Percentiles rank a stretch among this genome's conserved stretches.
Evolutionary conservation across 2,329 filamentous ascomycete genomes (phyloP).

Genomic region (Hypomyces perniciosus): DNA sequence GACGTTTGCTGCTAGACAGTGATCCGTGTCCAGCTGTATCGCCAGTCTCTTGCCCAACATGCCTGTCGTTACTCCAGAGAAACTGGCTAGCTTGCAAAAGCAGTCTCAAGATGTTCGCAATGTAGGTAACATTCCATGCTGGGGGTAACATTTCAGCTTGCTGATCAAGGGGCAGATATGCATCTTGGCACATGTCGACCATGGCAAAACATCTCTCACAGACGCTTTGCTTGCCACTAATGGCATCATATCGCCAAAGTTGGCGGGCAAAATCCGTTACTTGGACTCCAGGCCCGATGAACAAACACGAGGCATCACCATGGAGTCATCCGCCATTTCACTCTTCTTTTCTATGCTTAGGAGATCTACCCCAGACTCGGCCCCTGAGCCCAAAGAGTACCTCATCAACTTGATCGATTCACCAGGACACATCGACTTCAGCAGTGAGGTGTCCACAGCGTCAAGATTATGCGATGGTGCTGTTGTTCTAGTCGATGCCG

Average conservation of each 20-base stretch:
- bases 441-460: slow-evolving; percentile 93
- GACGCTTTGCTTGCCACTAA: slow-evolving; percentile 96
- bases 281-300: slow-evolving; percentile 95
- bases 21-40: too few relatives aligned
- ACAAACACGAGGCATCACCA: slow-evolving; percentile 94
- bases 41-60: slow-evolving; percentile 46
- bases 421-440: slow-evolving; percentile 97
- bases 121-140: slow-evolving; percentile 46
- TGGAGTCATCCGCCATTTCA: slow-evolving; percentile 98
- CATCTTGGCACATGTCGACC: slow-evolving; percentile 93
- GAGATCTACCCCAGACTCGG: slow-evolving; percentile 59
- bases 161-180: slow-evolving; percentile 60
- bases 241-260: slow-evolving; percentile 96
- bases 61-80: slow-evolving; percentile 87
- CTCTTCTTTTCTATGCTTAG: slow-evolving; percentile 90
- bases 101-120: slow-evolving; percentile 88
- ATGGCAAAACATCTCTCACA: slow-evolving; percentile 96
- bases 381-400: slow-evolving; percentile 76
- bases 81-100: slow-evolving; percentile 83
- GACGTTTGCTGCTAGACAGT: too few relatives aligned
- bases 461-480: slow-evolving; percentile 92
- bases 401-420: slow-evolving; percentile 97
- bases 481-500: slow-evolving; percentile 88
- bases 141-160: neutral
- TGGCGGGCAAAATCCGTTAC: slow-evolving; percentile 96